These are phyloP conservation scores for Adansonia grandidieri DNA, from an alignment of 441 rosid species.

Conservation along the genomic window DNA sequence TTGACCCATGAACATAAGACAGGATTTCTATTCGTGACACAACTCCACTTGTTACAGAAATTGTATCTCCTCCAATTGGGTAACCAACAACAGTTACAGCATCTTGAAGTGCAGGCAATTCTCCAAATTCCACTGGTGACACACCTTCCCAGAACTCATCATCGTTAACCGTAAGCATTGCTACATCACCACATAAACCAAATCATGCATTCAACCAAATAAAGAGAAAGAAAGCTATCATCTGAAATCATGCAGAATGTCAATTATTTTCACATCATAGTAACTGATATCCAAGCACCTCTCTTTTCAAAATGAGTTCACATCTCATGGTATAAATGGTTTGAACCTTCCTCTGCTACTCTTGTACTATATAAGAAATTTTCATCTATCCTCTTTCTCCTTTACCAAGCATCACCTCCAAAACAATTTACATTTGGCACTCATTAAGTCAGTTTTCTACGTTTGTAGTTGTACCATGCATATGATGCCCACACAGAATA, in stretches of 20 bases:
- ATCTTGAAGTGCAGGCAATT: conserved; percentile 76
- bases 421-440: background rate
- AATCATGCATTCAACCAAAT: conserved; percentile 19
- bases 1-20: conserved; percentile 69
- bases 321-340: background rate
- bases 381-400: background rate
- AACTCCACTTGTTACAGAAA: conserved; percentile 81
- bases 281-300: background rate
- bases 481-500: background rate
- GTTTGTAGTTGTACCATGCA: no score
- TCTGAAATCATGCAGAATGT: conserved; percentile 1
- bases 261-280: background rate
- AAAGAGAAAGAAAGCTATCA: background rate
- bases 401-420: conserved; percentile 4
- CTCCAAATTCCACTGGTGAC: conserved; percentile 63
- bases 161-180: conserved; percentile 64
- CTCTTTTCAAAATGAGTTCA: conserved; percentile 3
- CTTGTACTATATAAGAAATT: background rate
- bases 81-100: conserved; percentile 85
- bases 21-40: conserved; percentile 73
- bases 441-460: background rate
- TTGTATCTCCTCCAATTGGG: conserved; percentile 79
- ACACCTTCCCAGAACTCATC: conserved; percentile 77
- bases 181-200: conserved; percentile 43
- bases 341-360: background rate